Conservation (phyloP, 495 filamentous ascomycete genomes). For the Xylaria sp. region DNA sequence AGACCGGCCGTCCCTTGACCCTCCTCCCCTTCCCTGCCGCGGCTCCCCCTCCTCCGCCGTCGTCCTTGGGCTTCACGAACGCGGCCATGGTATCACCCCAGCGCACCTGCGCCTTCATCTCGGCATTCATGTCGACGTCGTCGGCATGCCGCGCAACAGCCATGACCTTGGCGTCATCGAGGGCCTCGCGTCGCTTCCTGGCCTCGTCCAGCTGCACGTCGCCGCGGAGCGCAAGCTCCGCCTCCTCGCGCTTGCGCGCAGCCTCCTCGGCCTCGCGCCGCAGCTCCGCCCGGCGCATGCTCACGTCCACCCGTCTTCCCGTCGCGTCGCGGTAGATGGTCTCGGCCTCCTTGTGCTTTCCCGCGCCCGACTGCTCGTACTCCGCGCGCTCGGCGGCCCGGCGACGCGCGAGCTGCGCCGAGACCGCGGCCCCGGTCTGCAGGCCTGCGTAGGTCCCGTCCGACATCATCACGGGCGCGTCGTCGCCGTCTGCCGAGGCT, state of each 20-base stretch:
- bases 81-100: constrained; percentile 95
- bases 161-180: constrained; percentile 83
- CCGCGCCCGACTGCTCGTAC: constrained; percentile 44
- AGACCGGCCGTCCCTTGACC: constrained; percentile 73
- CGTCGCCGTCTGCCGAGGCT: constrained; percentile 54
- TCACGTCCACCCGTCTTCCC: constrained; percentile 87
- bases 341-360: constrained; percentile 57
- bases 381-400: constrained; percentile 57
- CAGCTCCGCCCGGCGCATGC: constrained; percentile 87
- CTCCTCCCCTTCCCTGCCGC: constrained; percentile 40
- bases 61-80: constrained; percentile 65
- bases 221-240: constrained; percentile 72
- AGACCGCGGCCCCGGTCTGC: constrained; percentile 80
- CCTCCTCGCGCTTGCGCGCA: constrained; percentile 64
- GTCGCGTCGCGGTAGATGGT: constrained; percentile 94
- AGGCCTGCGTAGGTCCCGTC: constrained; percentile 86
- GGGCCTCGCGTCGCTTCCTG: constrained; percentile 58
- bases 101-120: constrained; percentile 72
- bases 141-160: constrained; percentile 78
- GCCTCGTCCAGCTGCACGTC: constrained; percentile 78
- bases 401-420: constrained; percentile 69
- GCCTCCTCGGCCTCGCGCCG: constrained; percentile 76
- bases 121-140: constrained; percentile 82
- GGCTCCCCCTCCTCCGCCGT: constrained; percentile 6
- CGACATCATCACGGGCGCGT: constrained; percentile 69